Evolutionary conservation across 2,329 filamentous ascomycete species (phyloP), one percentile per base, ranked within the genome.

Genomic region (Venturia pyrina): DNA sequence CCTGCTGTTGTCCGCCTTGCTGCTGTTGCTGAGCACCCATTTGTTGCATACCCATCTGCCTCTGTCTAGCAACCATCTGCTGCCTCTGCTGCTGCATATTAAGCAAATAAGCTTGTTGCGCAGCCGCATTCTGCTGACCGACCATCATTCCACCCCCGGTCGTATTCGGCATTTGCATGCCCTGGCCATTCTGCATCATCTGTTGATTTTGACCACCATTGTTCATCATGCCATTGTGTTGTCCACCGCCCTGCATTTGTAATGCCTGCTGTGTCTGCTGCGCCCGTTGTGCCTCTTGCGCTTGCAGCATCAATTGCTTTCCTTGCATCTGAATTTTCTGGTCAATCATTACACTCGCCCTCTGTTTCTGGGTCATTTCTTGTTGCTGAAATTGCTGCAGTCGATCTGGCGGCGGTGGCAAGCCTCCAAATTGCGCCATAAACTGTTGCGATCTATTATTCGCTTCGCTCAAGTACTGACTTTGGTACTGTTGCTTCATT

Each of bases 41-140:
- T 6, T 66, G 65, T 65, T 67, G 65, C 66, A 69, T 69, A 37
- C 59, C 32, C 64, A n/a, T 62, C 62, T 69, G 66, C n/a, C 41
- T 32, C 40, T 64, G 61, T 59, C 44, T 32, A 6, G 56, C 53
- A 19, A 17, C 43, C 48, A 73, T 72, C 50, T 68, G 66, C 68
- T 73, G 72, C 66, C 71, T 68, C 60, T 76, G 73, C 66, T 75
- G 72, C 67, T 71, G 72, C 19, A 70, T 73, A 69, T 71, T 72
- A 50, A 71, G 69, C 56, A 69, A 67, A 50, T 65, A 64, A 34
- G 67, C 66, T 44, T 64, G 64, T 61, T 66, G 62, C 3, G 67
- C 65, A 19, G 60, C 60, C 5, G 28, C 32, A 37, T 59, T 59
- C 32, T 34, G 53, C 19, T 59, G 53, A 8, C 53, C 53, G 17